Evolutionary conservation across 768 basidiomycete genomes (phyloP), one percentile per base, ranked within the genome.

Genomic region (Piloderma croceum): DNA sequence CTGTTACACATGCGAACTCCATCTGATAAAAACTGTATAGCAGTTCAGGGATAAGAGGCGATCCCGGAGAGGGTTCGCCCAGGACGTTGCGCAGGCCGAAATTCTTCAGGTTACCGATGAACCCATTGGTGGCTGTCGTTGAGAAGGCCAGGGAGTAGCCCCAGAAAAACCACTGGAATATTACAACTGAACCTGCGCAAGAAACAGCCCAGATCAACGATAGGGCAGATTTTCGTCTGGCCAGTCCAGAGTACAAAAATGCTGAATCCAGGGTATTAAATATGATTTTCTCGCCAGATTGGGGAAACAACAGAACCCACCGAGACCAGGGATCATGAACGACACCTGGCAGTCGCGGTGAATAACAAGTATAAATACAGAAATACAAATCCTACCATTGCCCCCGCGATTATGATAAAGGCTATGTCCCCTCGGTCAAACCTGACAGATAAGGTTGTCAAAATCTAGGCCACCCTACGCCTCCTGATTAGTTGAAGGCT

Each of bases 121-220:
- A 82, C 23, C 84, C 77, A 57, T 84, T 82, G 38, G 77, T 81
- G 3, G 81, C 79, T 3, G 83, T 71, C 2, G 80, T 70, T 3
- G 87, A 89, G 63, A 93, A 93, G 2, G 88, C 84, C 23, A 93
- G 70, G 1, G 76, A 84, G 64, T 91, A 93, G 60, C 82, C 82
- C 81, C 82, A 83, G 62, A 81, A 70, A 58, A 74, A 90, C 86
- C 86, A 89, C 53, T 85, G 82, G 58, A 88, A 81, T 43, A 87
- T 80, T 46, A 77, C 77, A 46, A 88, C 69, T 6, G 82, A 83
- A 51, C 87, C 87, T 51, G 77, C 73, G 4, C 81, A 82, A 25
- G 75, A 68, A 43, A 83, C 81, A 9, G 73, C 79, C 83, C 83
- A 87, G 38, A 87, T 78, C n/a, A 89, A 59, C 20, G 83, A 77